Base-by-base conservation (phyloP, 768 basidiomycete species). In the Agrocybe praecox region DNA sequence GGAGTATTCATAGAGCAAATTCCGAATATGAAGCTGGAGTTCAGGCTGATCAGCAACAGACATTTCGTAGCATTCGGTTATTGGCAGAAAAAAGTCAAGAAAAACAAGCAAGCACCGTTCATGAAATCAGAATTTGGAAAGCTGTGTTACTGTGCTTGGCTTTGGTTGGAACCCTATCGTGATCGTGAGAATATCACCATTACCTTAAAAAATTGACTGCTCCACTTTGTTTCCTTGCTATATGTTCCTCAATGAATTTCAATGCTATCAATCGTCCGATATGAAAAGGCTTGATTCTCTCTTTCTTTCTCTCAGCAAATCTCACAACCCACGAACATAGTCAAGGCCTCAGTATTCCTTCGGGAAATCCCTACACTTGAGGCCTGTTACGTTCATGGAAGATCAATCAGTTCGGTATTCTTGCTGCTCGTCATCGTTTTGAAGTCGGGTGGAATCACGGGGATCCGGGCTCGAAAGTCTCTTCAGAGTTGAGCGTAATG, bases 371-470 rank as follows among this genome's bases (percentile, higher is more conserved):
- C 36, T 64, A 83, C 73, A 73, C 72, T 76, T 66, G 73, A 80
- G 77, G 80, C 76, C 81, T 87, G 86, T 88, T 88, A 88, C 85
- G 85, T 82, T 83, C 74, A 79, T 88, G 86, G 86, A 82, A 88
- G 60, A 88, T 74, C 58, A 57, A 85, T 57, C 59, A 65, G 70
- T 65, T 71, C 56, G 64, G 64, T 61, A 60, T 67, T 69, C 69
- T 71, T 77, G 80, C 86, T 78, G 72, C 64, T 57, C 57, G 65
- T 69, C 72, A 67, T 80, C 83, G 86, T 88, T 79, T 81, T 88
- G 85, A 76, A 69, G 73, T 62, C 59, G 70, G 64, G 72, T 72
- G 79, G 84, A 61, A 34, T 62, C 57, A 75, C 81, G 75, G 72
- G 74, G 73, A 70, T 66, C 61, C 66, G 65, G 67, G 73, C 69